Base-by-base conservation (phyloP, 768 basidiomycete species). In the Gymnopilus junonius region DNA sequence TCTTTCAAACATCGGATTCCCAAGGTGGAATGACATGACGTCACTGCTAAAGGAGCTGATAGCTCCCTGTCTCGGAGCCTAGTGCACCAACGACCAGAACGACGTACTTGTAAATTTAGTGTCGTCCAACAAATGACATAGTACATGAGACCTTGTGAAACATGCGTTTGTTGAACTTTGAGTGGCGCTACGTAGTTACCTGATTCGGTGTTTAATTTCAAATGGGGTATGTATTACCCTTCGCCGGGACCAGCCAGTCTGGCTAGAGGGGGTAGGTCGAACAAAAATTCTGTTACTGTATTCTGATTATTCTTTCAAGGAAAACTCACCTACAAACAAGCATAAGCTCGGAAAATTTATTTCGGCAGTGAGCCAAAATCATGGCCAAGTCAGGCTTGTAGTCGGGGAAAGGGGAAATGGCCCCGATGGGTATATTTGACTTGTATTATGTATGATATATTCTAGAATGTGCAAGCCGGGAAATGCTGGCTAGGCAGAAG, bases 11-110 rank as follows among this genome's bases (percentile, higher is more conserved):
- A 59, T 45, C 43, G 31, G 45, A 51, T 51, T 29, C 50, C 25
- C 23, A 35, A 5, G 35, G n/a, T n/a, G n/a, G n/a, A 11, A 59
- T 66, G 61, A 63, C 61, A 63, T 67, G 63, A 63, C 50, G 35
- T 56, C 34, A 37, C 29, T 45, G n/a, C 54, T 27, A 23, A 39
- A 51, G 43, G 57, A 53, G 51, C 40, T 53, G 51, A 45, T 58
- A 53, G 50, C 37, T 40, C 27, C 29, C n/a, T 39, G 23, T 56
- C 20, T 45, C 5, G 25, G 46, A 46, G 45, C 45, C 23, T 23
- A 27, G 45, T 42, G 40, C 45, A 21, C 45, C 45, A 46, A 46
- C 25, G 20, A 23, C 7, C 45, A 27, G 11, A 27, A 14, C 45
- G 7, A 46, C 40, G 11, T 20, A 8, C 4, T 15, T 48, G 46